phyloP scores from a whole-genome alignment of 306 rosid species.

The Myrica gale region DNA sequence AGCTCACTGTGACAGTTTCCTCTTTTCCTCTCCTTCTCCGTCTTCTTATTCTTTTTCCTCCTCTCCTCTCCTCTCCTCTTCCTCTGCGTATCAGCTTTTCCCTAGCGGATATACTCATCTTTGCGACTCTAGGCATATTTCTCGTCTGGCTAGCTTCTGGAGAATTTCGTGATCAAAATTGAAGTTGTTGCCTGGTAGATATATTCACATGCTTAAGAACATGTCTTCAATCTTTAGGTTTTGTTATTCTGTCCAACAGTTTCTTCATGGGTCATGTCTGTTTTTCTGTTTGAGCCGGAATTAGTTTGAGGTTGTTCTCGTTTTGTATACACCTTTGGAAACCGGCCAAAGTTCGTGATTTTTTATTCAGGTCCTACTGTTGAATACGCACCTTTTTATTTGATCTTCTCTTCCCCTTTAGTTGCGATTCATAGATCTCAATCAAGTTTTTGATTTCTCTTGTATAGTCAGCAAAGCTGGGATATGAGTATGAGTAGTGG shows the following conservation, averaged over 20 bases:
- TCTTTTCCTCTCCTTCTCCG: conserved; percentile 35
- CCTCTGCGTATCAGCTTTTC: background rate
- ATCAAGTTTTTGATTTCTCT: conserved; percentile 16
- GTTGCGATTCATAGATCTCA: conserved; percentile 10
- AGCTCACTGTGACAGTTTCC: conserved; percentile 40
- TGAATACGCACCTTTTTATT: conserved; percentile 17
- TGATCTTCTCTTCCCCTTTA: conserved; percentile 8
- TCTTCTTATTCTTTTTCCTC: conserved; percentile 3
- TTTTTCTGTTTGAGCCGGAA: conserved; percentile 31
- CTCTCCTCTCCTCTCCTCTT: conserved; percentile 1
- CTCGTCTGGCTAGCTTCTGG: conserved; percentile 38
- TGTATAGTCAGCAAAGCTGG: conserved; percentile 24
- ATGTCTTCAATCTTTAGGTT: conserved; percentile 7
- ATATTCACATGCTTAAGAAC: background rate
- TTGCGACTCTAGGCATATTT: conserved; percentile 25
- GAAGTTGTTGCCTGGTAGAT: conserved; percentile 15
- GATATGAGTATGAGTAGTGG: conserved; percentile 45
- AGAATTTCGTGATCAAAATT: conserved; percentile 24
- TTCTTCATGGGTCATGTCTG: background rate
- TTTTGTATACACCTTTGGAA: conserved; percentile 6
- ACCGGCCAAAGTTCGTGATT: conserved; percentile 15
- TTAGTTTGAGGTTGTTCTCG: conserved; percentile 20
- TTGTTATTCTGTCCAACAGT: background rate
- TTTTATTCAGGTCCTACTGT: conserved; percentile 11
- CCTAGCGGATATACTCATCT: background rate